Evolutionary conservation across 345 rosid genomes (phyloP), one percentile per base, ranked within the genome.

Genomic region (Sisymbrium irio): DNA sequence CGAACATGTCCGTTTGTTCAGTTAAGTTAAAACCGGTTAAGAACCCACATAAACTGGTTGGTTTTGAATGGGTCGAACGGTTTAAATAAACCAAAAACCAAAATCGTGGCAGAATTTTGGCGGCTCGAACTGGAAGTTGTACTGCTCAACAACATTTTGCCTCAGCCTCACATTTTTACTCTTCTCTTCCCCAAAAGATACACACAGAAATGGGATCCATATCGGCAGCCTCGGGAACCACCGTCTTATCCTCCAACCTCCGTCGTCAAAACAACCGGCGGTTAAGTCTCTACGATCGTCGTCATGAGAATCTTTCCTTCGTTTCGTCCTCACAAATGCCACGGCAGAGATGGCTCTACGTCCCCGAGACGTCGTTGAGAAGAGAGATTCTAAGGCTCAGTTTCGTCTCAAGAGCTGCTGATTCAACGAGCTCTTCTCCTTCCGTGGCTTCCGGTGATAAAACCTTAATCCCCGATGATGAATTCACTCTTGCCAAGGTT

Each of bases 401-500:
- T 32, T 77, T 83, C 74, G 18, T 78, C 5, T 12, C 83, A 4
- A 77, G 77, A 74, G 94, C 94, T 47, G 96, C 87, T 1, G 96
- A 89, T 75, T 89, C 97, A 12, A 81, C 91, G 7, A 89, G 79
- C 78, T 76, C 96, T 33, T 46, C 88, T 68, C 30, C 90, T 17
- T 41, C 83, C 0, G 4, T 49, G 2, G 45, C 77, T 47, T 65
- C 88, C 74, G 64, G 82, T 18, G 75, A 79, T 65, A 85, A 85
- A 57, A 32, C 84, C 44, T 20, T 82, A 63, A 85, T 88, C 61
- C 58, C 91, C 58, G 98, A 92, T 50, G 88, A 88, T 11, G 98
- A 83, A 69, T 87, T 92, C 78, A 72, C 94, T 66, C 83, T 92
- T 22, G 92, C 94, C 57, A 89, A 92, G 94, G 98, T 92, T 32